These are phyloP conservation scores for Narthecium ossifragum DNA, from an alignment of 106 monocot species.

Conservation along the genomic window DNA sequence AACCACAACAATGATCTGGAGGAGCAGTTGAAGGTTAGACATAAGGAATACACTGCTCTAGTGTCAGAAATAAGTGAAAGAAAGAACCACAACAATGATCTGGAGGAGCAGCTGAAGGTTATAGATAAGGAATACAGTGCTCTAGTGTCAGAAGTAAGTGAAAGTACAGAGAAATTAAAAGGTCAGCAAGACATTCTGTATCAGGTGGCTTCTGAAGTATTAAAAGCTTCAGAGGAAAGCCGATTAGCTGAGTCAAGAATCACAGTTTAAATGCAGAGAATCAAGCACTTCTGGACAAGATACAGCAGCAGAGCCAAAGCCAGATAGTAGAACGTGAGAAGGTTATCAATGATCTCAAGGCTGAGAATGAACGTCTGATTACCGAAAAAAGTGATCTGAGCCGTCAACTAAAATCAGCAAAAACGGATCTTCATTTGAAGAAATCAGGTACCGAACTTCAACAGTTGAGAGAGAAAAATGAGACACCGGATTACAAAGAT, in stretches of 20 bases:
- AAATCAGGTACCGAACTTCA: conserved; percentile 17
- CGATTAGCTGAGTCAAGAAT: conserved; percentile 25
- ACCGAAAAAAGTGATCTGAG: conserved; percentile 20
- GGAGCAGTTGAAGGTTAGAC: conserved; percentile 19
- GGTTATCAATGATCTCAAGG: conserved; percentile 7
- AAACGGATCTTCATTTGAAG: conserved; percentile 10
- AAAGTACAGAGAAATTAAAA: conserved; percentile 13
- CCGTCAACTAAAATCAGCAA: conserved; percentile 15
- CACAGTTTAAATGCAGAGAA: conserved; percentile 22
- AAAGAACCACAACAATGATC: conserved; percentile 12
- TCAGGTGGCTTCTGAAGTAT: conserved; percentile 17
- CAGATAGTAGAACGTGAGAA: conserved; percentile 19
- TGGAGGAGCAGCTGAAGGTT: conserved; percentile 26
- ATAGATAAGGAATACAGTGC: conserved; percentile 31
- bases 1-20: conserved; percentile 23
- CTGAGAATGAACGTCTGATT: conserved; percentile 17
- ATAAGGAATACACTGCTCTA: conserved; percentile 33
- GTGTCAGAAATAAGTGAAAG: no score
- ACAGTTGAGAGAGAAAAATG: conserved; percentile 19
- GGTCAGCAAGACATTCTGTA: conserved; percentile 20
- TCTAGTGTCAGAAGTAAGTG: no score
- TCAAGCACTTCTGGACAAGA: conserved; percentile 10
- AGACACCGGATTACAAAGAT: conserved; percentile 16
- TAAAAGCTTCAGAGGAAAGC: conserved; percentile 11
- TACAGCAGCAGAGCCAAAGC: conserved; percentile 16